A percentile compares a stretch with the other conserved stretches of the same genome.
These are phyloP conservation scores for Cytospora piceae DNA, from an alignment of 2,329 filamentous ascomycete genomes.

Conservation along the genomic window DNA sequence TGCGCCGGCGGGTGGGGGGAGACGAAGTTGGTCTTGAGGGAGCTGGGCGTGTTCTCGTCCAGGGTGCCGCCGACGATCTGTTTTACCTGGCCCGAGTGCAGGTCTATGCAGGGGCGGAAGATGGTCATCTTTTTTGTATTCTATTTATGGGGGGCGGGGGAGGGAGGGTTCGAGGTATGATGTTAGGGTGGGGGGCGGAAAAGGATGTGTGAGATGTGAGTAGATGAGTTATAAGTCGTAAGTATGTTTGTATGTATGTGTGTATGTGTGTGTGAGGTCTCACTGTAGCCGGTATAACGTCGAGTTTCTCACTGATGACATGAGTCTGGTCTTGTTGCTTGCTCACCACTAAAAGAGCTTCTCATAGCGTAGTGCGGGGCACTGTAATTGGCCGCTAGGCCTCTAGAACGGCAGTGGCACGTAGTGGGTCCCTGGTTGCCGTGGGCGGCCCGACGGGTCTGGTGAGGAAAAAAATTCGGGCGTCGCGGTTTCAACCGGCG, in stretches of 20 bases:
- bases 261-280: not conserved
- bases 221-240: not conserved
- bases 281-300: not conserved
- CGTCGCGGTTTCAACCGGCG: not conserved
- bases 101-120: conserved; percentile 95
- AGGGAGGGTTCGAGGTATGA: not conserved
- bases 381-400: conserved; percentile 7
- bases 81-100: conserved; percentile 97
- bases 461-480: not conserved
- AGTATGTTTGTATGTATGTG: not conserved
- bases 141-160: not conserved
- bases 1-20: conserved; percentile 80
- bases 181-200: not conserved
- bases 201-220: not conserved
- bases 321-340: not conserved
- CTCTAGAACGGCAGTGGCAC: not conserved
- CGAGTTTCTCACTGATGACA: not conserved
- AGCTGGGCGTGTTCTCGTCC: conserved; percentile 60
- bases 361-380: conserved; percentile 15
- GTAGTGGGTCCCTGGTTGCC: conserved; percentile 6
- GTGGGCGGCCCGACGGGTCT: not conserved
- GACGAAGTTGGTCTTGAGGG: conserved; percentile 89
- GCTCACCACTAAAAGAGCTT: not conserved
- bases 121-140: conserved; percentile 71
- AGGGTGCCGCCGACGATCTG: conserved; percentile 97